These are phyloP conservation scores for Stromatinia cepivora DNA, from an alignment of 2,329 filamentous ascomycete genomes.

Conservation along the genomic window DNA sequence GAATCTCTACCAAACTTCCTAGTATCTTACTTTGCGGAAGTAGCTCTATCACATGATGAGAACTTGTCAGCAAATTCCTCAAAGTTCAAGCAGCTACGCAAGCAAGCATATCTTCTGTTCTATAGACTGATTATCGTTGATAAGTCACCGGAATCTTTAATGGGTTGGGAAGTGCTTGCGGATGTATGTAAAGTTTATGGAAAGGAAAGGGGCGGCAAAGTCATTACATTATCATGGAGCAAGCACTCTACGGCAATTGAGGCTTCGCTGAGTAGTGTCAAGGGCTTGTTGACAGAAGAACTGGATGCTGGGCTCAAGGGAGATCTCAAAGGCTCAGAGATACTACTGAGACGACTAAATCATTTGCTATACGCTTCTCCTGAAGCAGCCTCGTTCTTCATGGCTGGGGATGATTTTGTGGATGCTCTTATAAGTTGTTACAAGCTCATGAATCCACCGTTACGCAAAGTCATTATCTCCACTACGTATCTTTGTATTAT, in stretches of 20 bases:
- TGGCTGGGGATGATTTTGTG: slow-evolving; percentile 84
- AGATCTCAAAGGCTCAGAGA: slow-evolving; percentile 56
- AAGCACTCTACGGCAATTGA: slow-evolving; percentile 53
- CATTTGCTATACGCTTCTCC: slow-evolving; percentile 63
- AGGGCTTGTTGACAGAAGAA: slow-evolving; percentile 60
- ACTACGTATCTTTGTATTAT: slow-evolving; percentile 74
- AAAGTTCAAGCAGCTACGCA: slow-evolving; percentile 56
- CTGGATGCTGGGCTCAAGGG: slow-evolving; percentile 62
- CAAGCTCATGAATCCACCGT: slow-evolving; percentile 59
- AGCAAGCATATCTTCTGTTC: slow-evolving; percentile 63
- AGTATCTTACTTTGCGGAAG: slow-evolving; percentile 62
- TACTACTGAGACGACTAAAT: slow-evolving; percentile 58
- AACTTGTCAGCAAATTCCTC: slow-evolving; percentile 12
- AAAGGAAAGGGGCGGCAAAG: slow-evolving; percentile 57
- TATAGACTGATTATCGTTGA: slow-evolving; percentile 54
- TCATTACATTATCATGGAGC: slow-evolving; percentile 54
- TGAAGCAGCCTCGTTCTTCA: slow-evolving; percentile 60
- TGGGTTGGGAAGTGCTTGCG: slow-evolving; percentile 68
- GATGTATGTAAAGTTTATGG: slow-evolving; percentile 67
- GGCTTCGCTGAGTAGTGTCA: slow-evolving; percentile 57
- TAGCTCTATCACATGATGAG: slow-evolving; percentile 43
- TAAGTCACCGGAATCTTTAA: slow-evolving; percentile 49
- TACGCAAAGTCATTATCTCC: slow-evolving; percentile 68
- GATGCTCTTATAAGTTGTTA: slow-evolving; percentile 72
- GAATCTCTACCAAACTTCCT: slow-evolving; percentile 64